phyloP scores from a whole-genome alignment of 148 eudicot species.

The Pouteria glomerata region DNA sequence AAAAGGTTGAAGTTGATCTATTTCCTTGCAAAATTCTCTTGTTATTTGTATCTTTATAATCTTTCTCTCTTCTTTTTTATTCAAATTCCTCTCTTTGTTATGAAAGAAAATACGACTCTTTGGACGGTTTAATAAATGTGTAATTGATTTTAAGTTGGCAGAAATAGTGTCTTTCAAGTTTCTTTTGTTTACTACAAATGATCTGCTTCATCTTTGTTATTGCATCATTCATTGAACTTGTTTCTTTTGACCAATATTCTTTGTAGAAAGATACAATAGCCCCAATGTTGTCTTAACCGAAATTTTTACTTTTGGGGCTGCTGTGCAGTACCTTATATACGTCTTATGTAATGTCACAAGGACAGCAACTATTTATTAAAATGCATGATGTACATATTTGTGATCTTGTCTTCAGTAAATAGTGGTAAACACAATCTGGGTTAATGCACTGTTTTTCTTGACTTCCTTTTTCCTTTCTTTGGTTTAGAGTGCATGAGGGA shows the following conservation, averaged over 20 bases:
- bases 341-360: too few species aligned
- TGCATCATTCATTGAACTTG: background rate
- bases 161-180: too few species aligned
- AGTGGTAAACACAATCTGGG: background rate
- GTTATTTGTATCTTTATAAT: too few species aligned
- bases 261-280: background rate
- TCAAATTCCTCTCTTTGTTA: background rate
- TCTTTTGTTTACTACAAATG: too few species aligned
- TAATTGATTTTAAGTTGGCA: too few species aligned
- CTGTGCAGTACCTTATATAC: background rate
- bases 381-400: too few species aligned
- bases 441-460: background rate
- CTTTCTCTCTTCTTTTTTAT: background rate
- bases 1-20: background rate
- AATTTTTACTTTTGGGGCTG: constrained; percentile 11
- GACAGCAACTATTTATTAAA: too few species aligned
- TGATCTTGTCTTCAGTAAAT: background rate
- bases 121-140: too few species aligned
- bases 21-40: background rate
- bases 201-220: background rate
- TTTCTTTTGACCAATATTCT: background rate
- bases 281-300: background rate
- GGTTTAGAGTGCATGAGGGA: constrained; percentile 75
- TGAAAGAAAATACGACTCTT: too few species aligned
- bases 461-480: background rate